These are phyloP conservation scores for Nothophytophthora sp. DNA, from an alignment of 352 stramenopile species.

Conservation along the genomic window DNA sequence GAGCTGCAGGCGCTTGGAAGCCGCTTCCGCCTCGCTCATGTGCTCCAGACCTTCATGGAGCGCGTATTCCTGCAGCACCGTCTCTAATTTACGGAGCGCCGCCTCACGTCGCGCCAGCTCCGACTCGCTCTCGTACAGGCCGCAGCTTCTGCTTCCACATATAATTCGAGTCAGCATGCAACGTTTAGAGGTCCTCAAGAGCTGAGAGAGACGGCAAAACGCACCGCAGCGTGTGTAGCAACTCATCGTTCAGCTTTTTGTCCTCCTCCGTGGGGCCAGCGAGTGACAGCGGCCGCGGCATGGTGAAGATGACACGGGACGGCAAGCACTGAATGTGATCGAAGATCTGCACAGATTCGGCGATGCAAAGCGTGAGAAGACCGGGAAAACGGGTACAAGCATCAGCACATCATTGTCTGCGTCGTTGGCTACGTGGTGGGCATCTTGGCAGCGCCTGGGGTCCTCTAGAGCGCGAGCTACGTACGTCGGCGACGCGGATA, in stretches of 20 bases:
- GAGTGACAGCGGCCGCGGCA: conserved; percentile 77
- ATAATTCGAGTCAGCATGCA: neutral
- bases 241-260: conserved; percentile 58
- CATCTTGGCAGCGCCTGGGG: too few species aligned
- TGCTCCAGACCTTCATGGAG: conserved; percentile 55
- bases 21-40: conserved; percentile 50
- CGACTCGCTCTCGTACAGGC: conserved; percentile 76
- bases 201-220: neutral
- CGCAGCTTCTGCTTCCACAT: conserved; percentile 53
- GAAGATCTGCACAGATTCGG: too few species aligned
- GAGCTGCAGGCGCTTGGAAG: conserved; percentile 54
- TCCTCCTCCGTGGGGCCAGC: conserved; percentile 68
- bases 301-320: too few species aligned
- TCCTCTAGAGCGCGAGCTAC: too few species aligned
- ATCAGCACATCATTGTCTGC: too few species aligned
- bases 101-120: conserved; percentile 60
- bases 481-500: neutral
- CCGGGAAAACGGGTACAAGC: too few species aligned
- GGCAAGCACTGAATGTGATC: neutral
- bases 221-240: conserved; percentile 66
- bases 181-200: neutral
- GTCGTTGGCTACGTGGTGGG: too few species aligned
- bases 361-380: too few species aligned
- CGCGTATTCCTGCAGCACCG: conserved; percentile 78
- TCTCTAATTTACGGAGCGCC: conserved; percentile 64